A percentile compares a stretch with the other conserved stretches of the same genome.
These are phyloP conservation scores for Penicillium bialowiezense DNA, from an alignment of 495 filamentous ascomycete species.

Conservation along the genomic window DNA sequence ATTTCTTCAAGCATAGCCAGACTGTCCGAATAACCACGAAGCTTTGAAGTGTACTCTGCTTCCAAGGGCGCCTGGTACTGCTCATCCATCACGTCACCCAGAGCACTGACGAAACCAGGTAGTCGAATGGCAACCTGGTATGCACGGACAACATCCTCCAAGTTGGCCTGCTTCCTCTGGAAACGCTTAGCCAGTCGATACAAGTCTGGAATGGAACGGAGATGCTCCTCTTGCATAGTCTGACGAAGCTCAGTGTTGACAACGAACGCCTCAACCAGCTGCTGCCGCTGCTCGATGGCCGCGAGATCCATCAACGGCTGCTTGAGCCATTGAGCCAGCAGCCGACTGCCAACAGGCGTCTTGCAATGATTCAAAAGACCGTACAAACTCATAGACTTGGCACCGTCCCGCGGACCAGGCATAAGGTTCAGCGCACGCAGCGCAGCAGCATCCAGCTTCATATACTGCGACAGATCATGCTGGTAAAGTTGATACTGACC, in stretches of 20 bases:
- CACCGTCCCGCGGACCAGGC: conserved; percentile 89
- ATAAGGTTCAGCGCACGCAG: conserved; percentile 94
- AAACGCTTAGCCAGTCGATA: conserved; percentile 94
- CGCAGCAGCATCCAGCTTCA: conserved; percentile 97
- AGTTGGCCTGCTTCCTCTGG: conserved; percentile 80
- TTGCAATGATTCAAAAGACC: conserved; percentile 97
- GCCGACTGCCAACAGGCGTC: conserved; percentile 84
- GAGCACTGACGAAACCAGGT: conserved; percentile 81
- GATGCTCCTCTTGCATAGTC: conserved; percentile 96
- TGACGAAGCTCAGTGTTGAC: conserved; percentile 91
- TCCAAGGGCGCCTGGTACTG: conserved; percentile 85
- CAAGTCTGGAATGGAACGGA: conserved; percentile 90
- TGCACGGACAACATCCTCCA: conserved; percentile 93
- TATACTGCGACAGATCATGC: conserved; percentile 94
- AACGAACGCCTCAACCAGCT: conserved; percentile 93
- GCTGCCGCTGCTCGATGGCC: conserved; percentile 89
- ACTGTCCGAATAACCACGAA: conserved; percentile 71
- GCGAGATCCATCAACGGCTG: conserved; percentile 91
- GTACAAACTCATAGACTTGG: conserved; percentile 96
- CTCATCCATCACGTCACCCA: conserved; percentile 96
- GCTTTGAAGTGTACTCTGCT: conserved; percentile 80
- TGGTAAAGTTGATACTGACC: conserved; percentile 97
- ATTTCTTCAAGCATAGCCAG: conserved; percentile 89
- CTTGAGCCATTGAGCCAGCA: conserved; percentile 96
- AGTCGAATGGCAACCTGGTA: conserved; percentile 93